Base-by-base conservation (phyloP, 768 basidiomycete genomes). In the Daedalea quercina region DNA sequence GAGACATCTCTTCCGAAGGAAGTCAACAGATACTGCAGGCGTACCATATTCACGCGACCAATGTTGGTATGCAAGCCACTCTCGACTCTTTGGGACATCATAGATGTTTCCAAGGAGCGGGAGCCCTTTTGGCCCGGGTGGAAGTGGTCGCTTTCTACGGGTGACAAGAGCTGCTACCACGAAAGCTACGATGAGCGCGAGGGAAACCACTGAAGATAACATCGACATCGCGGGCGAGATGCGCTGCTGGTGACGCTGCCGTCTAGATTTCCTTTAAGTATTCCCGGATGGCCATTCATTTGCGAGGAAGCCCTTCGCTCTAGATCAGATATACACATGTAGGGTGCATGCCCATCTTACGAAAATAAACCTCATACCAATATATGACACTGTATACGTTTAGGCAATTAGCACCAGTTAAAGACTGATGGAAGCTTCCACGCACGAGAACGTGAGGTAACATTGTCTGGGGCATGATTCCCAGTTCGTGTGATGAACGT, bases 101-200 rank as follows among this genome's bases (percentile, higher is more conserved):
- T 57, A 54, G 22, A 65, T 44, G 33, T 62, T 62, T 1, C 64
- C 64, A 3, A 65, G 17, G 40, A 65, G 11, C 4, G 64, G 64
- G 9, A 57, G 24, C 22, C 62, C 57, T 37, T 52, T 62, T 19
- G 64, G 64, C 4, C 64, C 64, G 2, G 64, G 64, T 9, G 64
- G 64, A 9, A 61, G 57, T 13, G 49, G 33, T 13, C 34, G 53
- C n/a, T 53, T 44, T 40, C 50, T 26, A 22, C 46, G 50, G 23
- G 47, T 37, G 23, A 51, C 42, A 23, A 54, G 40, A 31, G 53
- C 57, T 24, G 49, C 57, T 22, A 52, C 31, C 33, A 37, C 45
- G 24, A 55, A 22, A 3, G 53, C 44, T 23, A 44, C 47, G 25
- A 49, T 41, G 31, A 34, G 43, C 11, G 55, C 28, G 20, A 58